Evolutionary conservation across 1,284 basidiomycete species (phyloP).

Genomic region (Leccinum fallax): DNA sequence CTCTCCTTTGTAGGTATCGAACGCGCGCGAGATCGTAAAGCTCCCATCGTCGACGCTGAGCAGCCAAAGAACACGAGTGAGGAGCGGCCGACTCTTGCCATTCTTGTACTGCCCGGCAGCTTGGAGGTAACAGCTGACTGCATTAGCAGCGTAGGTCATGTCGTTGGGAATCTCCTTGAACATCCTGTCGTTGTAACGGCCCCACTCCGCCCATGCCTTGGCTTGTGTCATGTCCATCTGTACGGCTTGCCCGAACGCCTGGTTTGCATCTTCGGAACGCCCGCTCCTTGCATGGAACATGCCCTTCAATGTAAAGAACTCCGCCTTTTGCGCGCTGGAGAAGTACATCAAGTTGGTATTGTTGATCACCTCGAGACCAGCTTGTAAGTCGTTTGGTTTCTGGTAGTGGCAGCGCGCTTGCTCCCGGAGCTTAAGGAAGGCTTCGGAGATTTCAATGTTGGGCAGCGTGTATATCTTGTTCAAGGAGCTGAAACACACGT

Average conservation of each 20-base stretch:
- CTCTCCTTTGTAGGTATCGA: constrained; percentile 97
- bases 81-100: constrained; percentile 89
- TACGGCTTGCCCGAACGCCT: constrained; percentile 93
- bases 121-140: constrained; percentile 97
- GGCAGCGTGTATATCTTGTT: constrained; percentile 99
- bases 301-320: constrained; percentile 99
- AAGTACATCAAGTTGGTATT: constrained; percentile 99
- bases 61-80: constrained; percentile 95
- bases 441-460: constrained; percentile 99
- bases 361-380: constrained; percentile 98
- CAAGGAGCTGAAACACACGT: constrained; percentile 93
- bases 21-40: constrained; percentile 82
- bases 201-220: constrained; percentile 99
- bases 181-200: constrained; percentile 90
- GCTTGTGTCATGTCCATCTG: constrained; percentile 95
- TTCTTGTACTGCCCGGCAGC: constrained; percentile 97
- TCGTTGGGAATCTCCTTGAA: constrained; percentile 85
- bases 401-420: constrained; percentile 99
- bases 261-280: constrained; percentile 89
- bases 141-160: constrained; percentile 81
- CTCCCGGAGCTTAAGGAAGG: constrained; percentile 97
- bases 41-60: constrained; percentile 88
- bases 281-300: constrained; percentile 96
- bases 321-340: constrained; percentile 91
- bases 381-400: constrained; percentile 89